Base-by-base conservation (phyloP, 257 asterid genomes). In the Nicotiana otophora region DNA sequence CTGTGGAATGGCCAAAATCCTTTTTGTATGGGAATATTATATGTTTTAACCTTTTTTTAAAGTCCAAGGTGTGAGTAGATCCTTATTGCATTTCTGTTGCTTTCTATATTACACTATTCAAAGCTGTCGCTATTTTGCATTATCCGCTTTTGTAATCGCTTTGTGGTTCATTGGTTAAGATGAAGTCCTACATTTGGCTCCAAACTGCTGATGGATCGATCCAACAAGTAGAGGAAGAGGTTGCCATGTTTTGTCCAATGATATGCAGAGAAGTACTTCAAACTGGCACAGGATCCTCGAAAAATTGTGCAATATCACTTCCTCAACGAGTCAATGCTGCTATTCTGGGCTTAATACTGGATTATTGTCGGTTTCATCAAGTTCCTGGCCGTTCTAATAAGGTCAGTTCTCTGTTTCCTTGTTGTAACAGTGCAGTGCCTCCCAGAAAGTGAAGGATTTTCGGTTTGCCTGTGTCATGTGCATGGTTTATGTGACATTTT, bases 341-440 rank as follows among this genome's bases (percentile, higher is more conserved):
- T 81, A 89, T 92, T 92, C 84, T 96, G 87, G 91, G 97, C 86
- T 86, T 96, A 89, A 93, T 96, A 86, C 90, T 96, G 79, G 99
- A 96, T 72, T 96, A 94, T 81, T 94, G 98, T 85, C 92, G 94
- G 67, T 94, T 96, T 89, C 99, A 96, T 89, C 98, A 92, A 90
- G 88, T 90, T 81, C 93, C 95, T 20, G 99, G 98, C 36, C 98
- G 94, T 76, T 92, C 98, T 81, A 94, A 94, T 91, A 96, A 93
- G 99, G 99, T 94, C 81, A 48, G 39, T 46, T 46, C 4, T 7
- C 51, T 20, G 39, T 48, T 74, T 48, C 20, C 39, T 74, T 46
- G 20, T 72, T 42, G 48, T 20, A 20, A 23, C 20, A 72, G 26
- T 72, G 79, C 79, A 72, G 10, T 72, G 61, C 39, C 26, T 26